Evolutionary conservation across 192 early-diverging fungal genomes (phyloP).

Genomic region (Phycomyces blakesleeanus): DNA sequence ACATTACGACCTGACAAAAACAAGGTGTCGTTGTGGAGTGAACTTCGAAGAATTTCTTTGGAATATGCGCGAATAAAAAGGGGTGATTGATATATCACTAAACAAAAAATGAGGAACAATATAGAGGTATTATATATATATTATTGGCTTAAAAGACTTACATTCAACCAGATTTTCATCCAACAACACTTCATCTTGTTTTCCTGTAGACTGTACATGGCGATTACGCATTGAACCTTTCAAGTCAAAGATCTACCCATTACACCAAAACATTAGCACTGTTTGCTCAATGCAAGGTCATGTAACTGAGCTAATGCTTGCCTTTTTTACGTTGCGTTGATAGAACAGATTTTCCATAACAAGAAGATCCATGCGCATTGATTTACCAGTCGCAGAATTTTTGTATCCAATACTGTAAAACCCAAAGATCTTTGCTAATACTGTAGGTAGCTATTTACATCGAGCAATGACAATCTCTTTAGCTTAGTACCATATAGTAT

Average conservation of each 20-base stretch:
- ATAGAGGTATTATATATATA: background rate
- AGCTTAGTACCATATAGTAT: too few species aligned
- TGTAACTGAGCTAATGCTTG: conserved; percentile 19
- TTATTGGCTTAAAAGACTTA: conserved; percentile 30
- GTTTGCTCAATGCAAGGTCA: conserved; percentile 1
- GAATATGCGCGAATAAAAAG: conserved; percentile 89
- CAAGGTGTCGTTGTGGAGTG: conserved; percentile 90
- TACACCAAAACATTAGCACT: background rate
- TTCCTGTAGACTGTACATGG: conserved; percentile 83
- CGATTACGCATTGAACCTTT: conserved; percentile 96
- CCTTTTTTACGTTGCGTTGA: conserved; percentile 69
- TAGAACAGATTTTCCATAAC: conserved; percentile 98
- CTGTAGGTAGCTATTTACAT: conserved; percentile 70
- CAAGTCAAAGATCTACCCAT: conserved; percentile 75
- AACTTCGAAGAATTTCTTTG: conserved; percentile 77
- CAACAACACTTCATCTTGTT: conserved; percentile 80
- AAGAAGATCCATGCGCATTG: conserved; percentile 83
- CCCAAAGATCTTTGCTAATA: conserved; percentile 87
- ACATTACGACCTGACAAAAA: conserved; percentile 93
- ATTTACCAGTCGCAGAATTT: conserved; percentile 77
- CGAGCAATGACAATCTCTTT: too few species aligned
- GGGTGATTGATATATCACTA: conserved; percentile 80
- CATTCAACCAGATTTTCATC: conserved; percentile 93
- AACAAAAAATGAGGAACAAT: too few species aligned
- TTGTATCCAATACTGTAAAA: conserved; percentile 90